These are phyloP conservation scores for Kentomonas sorsogonicus DNA, from an alignment of 208 protist species.

Conservation along the genomic window DNA sequence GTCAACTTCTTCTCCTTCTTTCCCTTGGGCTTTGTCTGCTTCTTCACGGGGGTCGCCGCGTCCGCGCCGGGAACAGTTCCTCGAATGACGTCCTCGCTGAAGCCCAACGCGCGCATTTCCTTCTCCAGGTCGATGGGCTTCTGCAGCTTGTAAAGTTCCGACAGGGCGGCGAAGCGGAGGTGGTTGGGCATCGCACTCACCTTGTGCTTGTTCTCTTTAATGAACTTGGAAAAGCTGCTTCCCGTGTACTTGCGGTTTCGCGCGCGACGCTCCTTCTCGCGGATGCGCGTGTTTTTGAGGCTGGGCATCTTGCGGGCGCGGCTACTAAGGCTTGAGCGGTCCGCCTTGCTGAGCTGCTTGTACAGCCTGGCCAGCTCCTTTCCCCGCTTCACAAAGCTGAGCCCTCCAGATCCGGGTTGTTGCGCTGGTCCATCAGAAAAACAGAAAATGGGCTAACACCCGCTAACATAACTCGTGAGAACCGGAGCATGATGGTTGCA, in stretches of 20 bases:
- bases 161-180: constrained; percentile 68
- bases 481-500: constrained; percentile 62
- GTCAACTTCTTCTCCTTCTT: constrained; percentile 15
- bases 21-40: constrained; percentile 21
- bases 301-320: constrained; percentile 58
- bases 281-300: constrained; percentile 30
- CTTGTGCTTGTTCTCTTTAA: constrained; percentile 66
- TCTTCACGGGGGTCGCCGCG: neutral
- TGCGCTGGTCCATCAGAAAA: constrained; percentile 88
- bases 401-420: constrained; percentile 69
- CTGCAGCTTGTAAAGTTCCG: constrained; percentile 72
- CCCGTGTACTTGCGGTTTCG: constrained; percentile 10
- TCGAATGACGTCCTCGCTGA: constrained; percentile 5
- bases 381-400: constrained; percentile 56
- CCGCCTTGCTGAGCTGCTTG: constrained; percentile 51
- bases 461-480: constrained; percentile 33
- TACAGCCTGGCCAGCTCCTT: constrained; percentile 80
- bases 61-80: too few species aligned
- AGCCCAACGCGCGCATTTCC: constrained; percentile 26
- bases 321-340: constrained; percentile 48
- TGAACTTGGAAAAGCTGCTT: constrained; percentile 63
- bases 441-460: constrained; percentile 83
- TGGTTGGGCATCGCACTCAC: constrained; percentile 61
- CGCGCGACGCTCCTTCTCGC: constrained; percentile 16
- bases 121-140: constrained; percentile 62